Evolutionary conservation across 768 basidiomycete genomes (phyloP).

Genomic region (Naganishia friedmannii): DNA sequence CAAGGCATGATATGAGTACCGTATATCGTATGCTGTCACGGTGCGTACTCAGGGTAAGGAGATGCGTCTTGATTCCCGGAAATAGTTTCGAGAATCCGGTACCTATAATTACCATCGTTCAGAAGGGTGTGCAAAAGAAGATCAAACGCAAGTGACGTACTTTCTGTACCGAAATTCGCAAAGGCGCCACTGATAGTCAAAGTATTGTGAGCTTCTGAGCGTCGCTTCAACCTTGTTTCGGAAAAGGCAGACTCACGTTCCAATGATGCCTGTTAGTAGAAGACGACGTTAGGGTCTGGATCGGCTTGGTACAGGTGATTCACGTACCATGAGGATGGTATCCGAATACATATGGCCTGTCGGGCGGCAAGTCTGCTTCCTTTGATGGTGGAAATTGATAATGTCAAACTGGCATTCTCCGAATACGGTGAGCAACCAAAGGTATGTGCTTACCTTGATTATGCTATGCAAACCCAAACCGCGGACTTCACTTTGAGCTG

Average conservation of each 20-base stretch:
- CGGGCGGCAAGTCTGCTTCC: slow-evolving; percentile 87
- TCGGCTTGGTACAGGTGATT: background rate
- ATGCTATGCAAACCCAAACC: slow-evolving; percentile 40
- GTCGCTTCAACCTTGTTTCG: slow-evolving; percentile 53
- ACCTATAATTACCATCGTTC: slow-evolving; percentile 55
- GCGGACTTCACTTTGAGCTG: slow-evolving; percentile 4
- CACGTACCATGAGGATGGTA: slow-evolving; percentile 91
- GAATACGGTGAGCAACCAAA: background rate
- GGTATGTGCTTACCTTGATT: slow-evolving; percentile 53
- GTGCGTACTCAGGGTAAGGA: slow-evolving; percentile 63
- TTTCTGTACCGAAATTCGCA: slow-evolving; percentile 94
- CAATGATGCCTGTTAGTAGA: slow-evolving; percentile 73
- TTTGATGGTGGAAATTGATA: background rate
- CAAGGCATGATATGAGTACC: background rate
- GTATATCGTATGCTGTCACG: background rate
- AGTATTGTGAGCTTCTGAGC: slow-evolving; percentile 3
- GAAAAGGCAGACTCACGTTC: slow-evolving; percentile 60
- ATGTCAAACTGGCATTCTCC: background rate
- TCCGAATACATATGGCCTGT: slow-evolving; percentile 92
- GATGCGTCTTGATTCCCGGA: slow-evolving; percentile 87
- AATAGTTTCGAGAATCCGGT: slow-evolving; percentile 86
- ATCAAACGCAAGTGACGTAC: slow-evolving; percentile 51
- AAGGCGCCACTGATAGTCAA: slow-evolving; percentile 70
- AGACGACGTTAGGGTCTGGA: slow-evolving; percentile 28
- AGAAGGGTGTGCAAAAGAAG: background rate